Conservation (phyloP, 2,329 filamentous ascomycete genomes). For the Metarhizium sp. region DNA sequence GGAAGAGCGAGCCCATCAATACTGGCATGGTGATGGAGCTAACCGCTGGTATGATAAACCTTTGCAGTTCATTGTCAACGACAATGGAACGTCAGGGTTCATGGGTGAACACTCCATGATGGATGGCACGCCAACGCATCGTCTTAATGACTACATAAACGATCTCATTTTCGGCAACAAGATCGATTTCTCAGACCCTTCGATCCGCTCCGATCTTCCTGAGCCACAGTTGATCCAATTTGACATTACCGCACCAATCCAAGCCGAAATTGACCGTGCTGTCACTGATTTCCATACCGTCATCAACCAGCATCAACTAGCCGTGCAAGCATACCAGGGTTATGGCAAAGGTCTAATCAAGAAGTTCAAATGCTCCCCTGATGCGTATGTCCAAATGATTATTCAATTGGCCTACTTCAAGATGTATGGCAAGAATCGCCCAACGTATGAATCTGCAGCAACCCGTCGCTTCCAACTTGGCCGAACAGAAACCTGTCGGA, state of each 20-base stretch:
- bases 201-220: conserved; percentile 71
- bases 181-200: conserved; percentile 75
- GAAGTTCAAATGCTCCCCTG: conserved; percentile 97
- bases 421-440: conserved; percentile 97
- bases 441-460: conserved; percentile 94
- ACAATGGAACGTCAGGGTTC: conserved; percentile 96
- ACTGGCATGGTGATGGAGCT: conserved; percentile 94
- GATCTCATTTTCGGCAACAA: conserved; percentile 89
- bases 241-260: conserved; percentile 62
- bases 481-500: conserved; percentile 90
- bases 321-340: conserved; percentile 90
- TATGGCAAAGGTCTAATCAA: conserved; percentile 99
- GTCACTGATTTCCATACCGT: conserved; percentile 69
- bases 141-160: conserved; percentile 91
- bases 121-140: conserved; percentile 96
- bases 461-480: conserved; percentile 94
- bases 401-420: conserved; percentile 98
- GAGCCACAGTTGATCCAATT: conserved; percentile 74
- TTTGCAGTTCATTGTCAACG: conserved; percentile 93
- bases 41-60: conserved; percentile 99
- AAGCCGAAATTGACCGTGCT: conserved; percentile 71
- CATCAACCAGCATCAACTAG: conserved; percentile 81
- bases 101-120: conserved; percentile 99
- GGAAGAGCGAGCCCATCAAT: conserved; percentile 89
- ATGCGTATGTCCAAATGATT: conserved; percentile 96